Evolutionary conservation across 1,284 basidiomycete genomes (phyloP), one percentile per base, ranked within the genome.

Genomic region (Sparassis latifolia): DNA sequence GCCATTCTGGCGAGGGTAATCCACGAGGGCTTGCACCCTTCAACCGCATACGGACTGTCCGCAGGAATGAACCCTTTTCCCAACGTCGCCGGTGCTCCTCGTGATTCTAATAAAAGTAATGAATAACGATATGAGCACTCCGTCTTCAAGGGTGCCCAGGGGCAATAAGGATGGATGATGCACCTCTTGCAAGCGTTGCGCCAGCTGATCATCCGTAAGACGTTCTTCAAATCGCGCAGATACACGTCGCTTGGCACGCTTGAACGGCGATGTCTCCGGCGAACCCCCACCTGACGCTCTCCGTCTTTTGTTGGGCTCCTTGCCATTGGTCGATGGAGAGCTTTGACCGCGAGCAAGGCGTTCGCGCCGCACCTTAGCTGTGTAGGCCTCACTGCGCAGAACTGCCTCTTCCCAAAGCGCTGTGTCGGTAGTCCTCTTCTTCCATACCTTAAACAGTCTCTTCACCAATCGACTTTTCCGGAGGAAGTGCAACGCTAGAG

Each of bases 11-110:
- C 2, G 64, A 62, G 10, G 60, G 5, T 60, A 60, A 33, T 59
- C 62, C 53, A 57, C 51, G 48, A 50, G 57, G 59, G 33, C 59
- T 50, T n/a, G 53, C 33, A 52, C 58, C 62, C 50, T 71, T 66
- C 39, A 80, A 58, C 47, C 74, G 71, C 12, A 63, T 58, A 40
- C 69, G 69, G 10, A 83, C 64, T 10, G 73, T 66, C 29, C 71
- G 63, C 2, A 86, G 70, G 69, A 88, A 86, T 0, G 84, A 80
- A 10, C 83, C 83, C 46, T 71, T 73, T 0, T 82, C 79, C 86
- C 86, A 89, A 39, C 84, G 78, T 27, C 74, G 74, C 56, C 79
- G 76, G 52, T 86, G 76, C 56, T 85, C 82, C 64, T 79, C 76
- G 49, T 82, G 77, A 55, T 86, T 88, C 85, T 88, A 58, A 20